These are phyloP conservation scores for Nothophaeocryptopus gaeumannii DNA, from an alignment of 2,329 filamentous ascomycete species.

Conservation along the genomic window DNA sequence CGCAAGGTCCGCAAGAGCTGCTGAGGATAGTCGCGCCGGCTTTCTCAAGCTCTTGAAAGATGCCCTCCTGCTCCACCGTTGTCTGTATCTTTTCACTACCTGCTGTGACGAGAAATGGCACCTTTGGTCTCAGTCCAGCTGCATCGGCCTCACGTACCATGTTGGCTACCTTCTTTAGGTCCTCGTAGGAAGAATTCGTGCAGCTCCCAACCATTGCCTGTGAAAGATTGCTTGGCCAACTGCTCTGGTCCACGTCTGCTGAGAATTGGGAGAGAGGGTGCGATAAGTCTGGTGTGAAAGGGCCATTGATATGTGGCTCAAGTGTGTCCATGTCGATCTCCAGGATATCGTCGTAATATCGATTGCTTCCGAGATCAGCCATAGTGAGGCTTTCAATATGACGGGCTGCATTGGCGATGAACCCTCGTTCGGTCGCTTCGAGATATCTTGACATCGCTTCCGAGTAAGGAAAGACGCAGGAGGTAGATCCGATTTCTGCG, in stretches of 20 bases:
- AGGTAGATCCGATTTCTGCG: constrained; percentile 75
- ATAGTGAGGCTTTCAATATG: constrained; percentile 78
- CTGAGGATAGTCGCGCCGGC: constrained; percentile 91
- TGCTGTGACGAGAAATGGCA: constrained; percentile 88
- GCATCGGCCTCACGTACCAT: constrained; percentile 86
- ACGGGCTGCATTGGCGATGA: constrained; percentile 85
- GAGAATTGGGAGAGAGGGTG: constrained; percentile 97
- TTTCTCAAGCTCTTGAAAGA: constrained; percentile 84
- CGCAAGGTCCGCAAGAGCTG: constrained; percentile 87
- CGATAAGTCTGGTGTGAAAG: constrained; percentile 94
- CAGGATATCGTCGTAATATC: constrained; percentile 81
- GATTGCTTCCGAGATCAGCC: constrained; percentile 79
- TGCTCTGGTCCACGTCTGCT: constrained; percentile 85
- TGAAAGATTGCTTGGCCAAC: constrained; percentile 93
- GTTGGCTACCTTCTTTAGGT: constrained; percentile 88
- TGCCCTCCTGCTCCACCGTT: constrained; percentile 74
- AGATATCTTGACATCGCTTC: constrained; percentile 97
- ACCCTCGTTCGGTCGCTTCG: constrained; percentile 78
- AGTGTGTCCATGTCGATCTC: constrained; percentile 90
- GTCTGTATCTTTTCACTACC: constrained; percentile 95
- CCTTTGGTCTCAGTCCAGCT: constrained; percentile 89
- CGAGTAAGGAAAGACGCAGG: constrained; percentile 94
- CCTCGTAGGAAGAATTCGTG: constrained; percentile 84
- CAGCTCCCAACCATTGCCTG: constrained; percentile 95
- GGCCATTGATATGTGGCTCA: constrained; percentile 95